Conservation (phyloP, 2,329 filamentous ascomycete genomes). For the Neoarthrinium moseri region DNA sequence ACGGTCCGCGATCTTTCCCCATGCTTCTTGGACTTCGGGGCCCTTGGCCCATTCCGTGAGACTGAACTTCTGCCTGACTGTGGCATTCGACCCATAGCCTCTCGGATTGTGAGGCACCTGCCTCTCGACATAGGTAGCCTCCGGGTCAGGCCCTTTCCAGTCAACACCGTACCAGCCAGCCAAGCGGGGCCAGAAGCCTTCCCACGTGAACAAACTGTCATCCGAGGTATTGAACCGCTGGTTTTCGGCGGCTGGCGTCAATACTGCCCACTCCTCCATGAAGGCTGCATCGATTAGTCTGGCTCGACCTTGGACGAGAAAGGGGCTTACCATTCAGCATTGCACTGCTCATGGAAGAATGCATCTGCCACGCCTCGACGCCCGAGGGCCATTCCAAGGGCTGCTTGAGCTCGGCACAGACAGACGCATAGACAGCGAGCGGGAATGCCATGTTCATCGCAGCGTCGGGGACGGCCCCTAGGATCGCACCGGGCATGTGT, state of each 20-base stretch:
- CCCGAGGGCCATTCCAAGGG: constrained; percentile 43
- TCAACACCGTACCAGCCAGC: constrained; percentile 41
- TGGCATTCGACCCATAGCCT: constrained; percentile 42
- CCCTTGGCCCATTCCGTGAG: constrained; percentile 44
- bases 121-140: constrained; percentile 12
- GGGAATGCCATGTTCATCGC: constrained; percentile 49
- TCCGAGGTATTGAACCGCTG: constrained; percentile 50
- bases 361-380: constrained; percentile 39
- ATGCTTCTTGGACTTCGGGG: constrained; percentile 40
- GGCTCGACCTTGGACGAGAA: neutral
- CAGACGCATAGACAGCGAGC: constrained; percentile 47
- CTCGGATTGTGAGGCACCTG: constrained; percentile 14
- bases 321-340: constrained; percentile 35
- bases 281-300: constrained; percentile 28
- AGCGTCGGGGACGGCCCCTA: constrained; percentile 46
- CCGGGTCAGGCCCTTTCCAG: constrained; percentile 28
- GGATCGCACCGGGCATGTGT: constrained; percentile 44
- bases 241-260: constrained; percentile 37
- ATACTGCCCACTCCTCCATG: constrained; percentile 47
- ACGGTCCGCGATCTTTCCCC: constrained; percentile 40
- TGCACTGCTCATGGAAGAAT: constrained; percentile 20
- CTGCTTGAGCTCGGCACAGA: constrained; percentile 39
- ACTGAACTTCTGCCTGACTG: constrained; percentile 36
- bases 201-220: constrained; percentile 42
- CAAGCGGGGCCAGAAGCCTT: constrained; percentile 45